These are phyloP conservation scores for Forsythia suspensa DNA, from an alignment of 257 asterid species.

Conservation along the genomic window DNA sequence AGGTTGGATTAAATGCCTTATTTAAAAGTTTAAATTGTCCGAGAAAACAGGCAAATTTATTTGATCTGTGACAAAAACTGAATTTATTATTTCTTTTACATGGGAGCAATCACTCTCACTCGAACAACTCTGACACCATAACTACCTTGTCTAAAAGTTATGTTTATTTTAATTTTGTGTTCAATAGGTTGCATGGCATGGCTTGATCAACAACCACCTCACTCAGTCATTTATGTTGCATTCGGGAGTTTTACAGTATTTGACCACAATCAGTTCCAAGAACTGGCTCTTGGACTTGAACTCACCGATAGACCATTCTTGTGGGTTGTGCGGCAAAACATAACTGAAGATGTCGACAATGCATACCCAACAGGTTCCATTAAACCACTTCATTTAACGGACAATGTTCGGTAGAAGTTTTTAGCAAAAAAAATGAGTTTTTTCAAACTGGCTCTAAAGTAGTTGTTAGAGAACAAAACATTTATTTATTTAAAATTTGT, in stretches of 20 bases:
- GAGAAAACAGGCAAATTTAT: not conserved
- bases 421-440: too few relatives aligned
- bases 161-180: not conserved
- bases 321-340: constrained; percentile 58
- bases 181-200: constrained; percentile 35
- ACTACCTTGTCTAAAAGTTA: too few relatives aligned
- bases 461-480: not conserved
- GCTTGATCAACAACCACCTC: constrained; percentile 47
- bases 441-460: too few relatives aligned
- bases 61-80: too few relatives aligned
- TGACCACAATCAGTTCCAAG: constrained; percentile 43
- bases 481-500: too few relatives aligned
- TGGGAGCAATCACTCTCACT: too few relatives aligned
- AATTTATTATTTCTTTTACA: too few relatives aligned
- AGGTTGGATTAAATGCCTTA: not conserved
- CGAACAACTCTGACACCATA: too few relatives aligned
- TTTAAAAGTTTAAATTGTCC: not conserved
- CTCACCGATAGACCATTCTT: constrained; percentile 41
- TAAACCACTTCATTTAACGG: not conserved
- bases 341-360: not conserved
- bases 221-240: constrained; percentile 55
- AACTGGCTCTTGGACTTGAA: constrained; percentile 57
- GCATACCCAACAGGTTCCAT: constrained; percentile 47
- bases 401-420: too few relatives aligned
- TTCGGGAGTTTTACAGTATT: constrained; percentile 58